phyloP scores from a whole-genome alignment of 441 rosid species.

The Populus tomentosa region DNA sequence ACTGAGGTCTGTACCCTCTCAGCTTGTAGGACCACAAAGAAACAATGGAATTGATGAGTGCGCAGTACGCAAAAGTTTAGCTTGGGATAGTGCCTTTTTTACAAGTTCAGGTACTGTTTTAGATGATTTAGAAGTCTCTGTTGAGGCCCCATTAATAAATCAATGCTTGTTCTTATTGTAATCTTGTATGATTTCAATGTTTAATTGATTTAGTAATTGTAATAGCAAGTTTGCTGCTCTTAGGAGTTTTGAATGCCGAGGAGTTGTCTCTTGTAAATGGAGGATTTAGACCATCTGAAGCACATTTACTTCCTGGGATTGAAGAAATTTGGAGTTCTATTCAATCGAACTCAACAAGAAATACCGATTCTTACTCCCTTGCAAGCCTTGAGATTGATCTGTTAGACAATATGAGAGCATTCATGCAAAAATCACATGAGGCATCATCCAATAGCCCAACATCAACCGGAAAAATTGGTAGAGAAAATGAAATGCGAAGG shows the following conservation, averaged over 20 bases:
- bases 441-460: constrained; percentile 16
- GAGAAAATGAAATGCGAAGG: constrained; percentile 18
- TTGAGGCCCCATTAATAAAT: too few species aligned
- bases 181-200: not conserved
- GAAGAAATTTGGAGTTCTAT: constrained; percentile 30
- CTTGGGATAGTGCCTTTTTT: constrained; percentile 66
- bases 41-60: constrained; percentile 18
- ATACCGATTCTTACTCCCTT: constrained; percentile 35
- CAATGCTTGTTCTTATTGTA: not conserved
- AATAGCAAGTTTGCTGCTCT: not conserved
- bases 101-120: constrained; percentile 47
- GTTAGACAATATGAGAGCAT: constrained; percentile 43
- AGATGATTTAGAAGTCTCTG: not conserved
- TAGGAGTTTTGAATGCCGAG: constrained; percentile 71
- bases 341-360: constrained; percentile 27
- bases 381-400: constrained; percentile 54
- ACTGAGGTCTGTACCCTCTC: constrained; percentile 16
- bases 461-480: constrained; percentile 16
- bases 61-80: constrained; percentile 54
- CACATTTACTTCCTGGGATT: constrained; percentile 16
- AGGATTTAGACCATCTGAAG: constrained; percentile 37
- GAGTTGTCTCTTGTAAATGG: constrained; percentile 52
- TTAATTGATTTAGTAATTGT: not conserved
- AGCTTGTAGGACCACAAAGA: constrained; percentile 13
- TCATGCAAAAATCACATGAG: constrained; percentile 17